Conservation (phyloP, 2,329 filamentous ascomycete genomes). For the Huntiella omanensis region DNA sequence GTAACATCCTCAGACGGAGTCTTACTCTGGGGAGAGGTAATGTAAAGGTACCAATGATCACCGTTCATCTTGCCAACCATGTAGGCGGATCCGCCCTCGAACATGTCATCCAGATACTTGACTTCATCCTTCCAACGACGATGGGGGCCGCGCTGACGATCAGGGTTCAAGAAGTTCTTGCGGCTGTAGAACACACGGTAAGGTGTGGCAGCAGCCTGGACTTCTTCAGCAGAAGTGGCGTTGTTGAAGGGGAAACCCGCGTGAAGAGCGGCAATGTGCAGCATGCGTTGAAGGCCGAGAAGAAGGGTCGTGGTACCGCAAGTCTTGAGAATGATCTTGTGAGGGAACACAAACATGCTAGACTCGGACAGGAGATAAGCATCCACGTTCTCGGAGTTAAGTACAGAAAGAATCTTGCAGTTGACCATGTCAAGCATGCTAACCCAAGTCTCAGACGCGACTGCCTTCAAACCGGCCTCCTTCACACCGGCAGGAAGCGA, state of each 20-base stretch:
- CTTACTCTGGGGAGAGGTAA: constrained; percentile 67
- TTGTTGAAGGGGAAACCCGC: constrained; percentile 79
- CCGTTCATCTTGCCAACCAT: constrained; percentile 99
- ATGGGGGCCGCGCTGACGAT: constrained; percentile 84
- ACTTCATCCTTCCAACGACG: constrained; percentile 97
- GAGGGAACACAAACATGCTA: constrained; percentile 99
- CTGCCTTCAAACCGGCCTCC: constrained; percentile 66
- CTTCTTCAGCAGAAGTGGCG: constrained; percentile 43
- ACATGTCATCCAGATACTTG: constrained; percentile 76
- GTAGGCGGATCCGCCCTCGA: constrained; percentile 84
- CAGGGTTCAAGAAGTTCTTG: constrained; percentile 94
- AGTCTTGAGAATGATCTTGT: constrained; percentile 97
- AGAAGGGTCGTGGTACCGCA: constrained; percentile 93
- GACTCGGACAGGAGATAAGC: constrained; percentile 95
- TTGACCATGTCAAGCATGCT: constrained; percentile 95
- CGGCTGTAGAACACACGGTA: constrained; percentile 97
- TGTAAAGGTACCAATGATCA: constrained; percentile 97
- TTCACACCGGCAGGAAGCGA: constrained; percentile 51
- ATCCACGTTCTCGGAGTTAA: constrained; percentile 85
- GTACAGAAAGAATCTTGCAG: constrained; percentile 89
- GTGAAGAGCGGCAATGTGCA: constrained; percentile 74
- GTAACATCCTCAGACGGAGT: constrained; percentile 37
- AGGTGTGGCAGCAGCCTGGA: constrained; percentile 62
- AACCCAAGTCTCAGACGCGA: constrained; percentile 74
- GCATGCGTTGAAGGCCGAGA: constrained; percentile 69